Percentiles rank a stretch among this genome's conserved stretches.
phyloP scores from a whole-genome alignment of 169 alveolate species.

The Babesia bigemina region DNA sequence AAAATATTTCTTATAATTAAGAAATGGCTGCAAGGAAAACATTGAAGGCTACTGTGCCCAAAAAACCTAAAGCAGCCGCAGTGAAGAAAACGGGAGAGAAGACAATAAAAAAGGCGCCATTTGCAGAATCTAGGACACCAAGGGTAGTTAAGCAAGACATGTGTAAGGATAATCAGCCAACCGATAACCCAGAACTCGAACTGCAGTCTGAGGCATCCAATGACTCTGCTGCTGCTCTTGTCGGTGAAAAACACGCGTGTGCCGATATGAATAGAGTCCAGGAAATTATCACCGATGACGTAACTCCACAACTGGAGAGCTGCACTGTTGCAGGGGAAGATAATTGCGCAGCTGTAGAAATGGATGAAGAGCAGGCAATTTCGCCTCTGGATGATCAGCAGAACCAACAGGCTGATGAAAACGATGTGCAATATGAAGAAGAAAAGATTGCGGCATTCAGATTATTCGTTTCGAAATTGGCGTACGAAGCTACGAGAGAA shows the following conservation, averaged over 20 bases:
- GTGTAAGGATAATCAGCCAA: neutral
- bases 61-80: neutral
- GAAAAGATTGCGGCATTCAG: constrained; percentile 58
- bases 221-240: neutral
- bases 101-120: neutral
- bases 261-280: neutral
- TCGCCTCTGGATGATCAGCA: neutral
- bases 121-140: neutral
- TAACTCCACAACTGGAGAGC: neutral
- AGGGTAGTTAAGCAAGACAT: neutral
- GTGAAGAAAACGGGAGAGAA: neutral
- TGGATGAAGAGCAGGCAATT: neutral
- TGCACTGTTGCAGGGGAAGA: neutral
- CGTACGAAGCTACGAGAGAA: constrained; percentile 75
- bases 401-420: neutral
- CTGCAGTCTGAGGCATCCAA: neutral
- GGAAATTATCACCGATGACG: neutral
- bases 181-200: constrained; percentile 1
- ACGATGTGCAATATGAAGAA: constrained; percentile 18
- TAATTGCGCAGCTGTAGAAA: neutral
- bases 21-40: constrained; percentile 20
- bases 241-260: neutral
- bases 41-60: neutral
- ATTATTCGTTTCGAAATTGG: constrained; percentile 72
- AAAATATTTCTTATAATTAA: neutral